Evolutionary conservation across 1,284 basidiomycete genomes (phyloP).

Genomic region (Puccinia horiana): DNA sequence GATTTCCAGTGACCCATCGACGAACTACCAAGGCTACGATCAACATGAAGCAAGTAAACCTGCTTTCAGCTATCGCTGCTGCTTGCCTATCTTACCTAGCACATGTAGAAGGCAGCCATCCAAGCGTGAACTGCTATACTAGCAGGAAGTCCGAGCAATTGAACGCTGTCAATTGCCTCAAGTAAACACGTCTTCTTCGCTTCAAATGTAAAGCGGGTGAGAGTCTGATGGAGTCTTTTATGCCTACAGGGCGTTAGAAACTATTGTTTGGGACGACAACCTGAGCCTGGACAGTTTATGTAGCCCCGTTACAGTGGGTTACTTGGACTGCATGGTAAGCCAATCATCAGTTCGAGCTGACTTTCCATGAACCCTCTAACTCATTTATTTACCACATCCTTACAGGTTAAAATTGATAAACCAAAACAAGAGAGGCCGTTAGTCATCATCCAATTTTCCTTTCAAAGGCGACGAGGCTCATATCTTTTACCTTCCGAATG

Average conservation of each 20-base stretch:
- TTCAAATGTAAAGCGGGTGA: background rate
- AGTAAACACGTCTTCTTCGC: background rate
- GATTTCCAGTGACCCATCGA: background rate
- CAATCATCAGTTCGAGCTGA: background rate
- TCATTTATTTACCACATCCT: background rate
- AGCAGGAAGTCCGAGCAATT: slow-evolving; percentile 6
- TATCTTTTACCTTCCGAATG: background rate
- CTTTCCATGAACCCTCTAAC: background rate
- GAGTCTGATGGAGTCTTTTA: background rate
- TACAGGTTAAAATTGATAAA: background rate
- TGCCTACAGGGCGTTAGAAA: background rate
- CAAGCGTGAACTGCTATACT: slow-evolving; percentile 6
- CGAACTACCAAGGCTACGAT: background rate
- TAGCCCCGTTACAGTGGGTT: background rate
- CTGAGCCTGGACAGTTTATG: background rate
- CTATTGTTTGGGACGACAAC: slow-evolving; percentile 7
- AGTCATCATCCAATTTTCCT: background rate
- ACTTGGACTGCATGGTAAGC: slow-evolving; percentile 9
- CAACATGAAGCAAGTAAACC: background rate
- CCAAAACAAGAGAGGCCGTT: background rate
- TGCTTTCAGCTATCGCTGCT: slow-evolving; percentile 2
- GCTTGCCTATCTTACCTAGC: background rate
- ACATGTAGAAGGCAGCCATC: background rate
- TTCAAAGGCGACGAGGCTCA: background rate
- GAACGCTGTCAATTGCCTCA: background rate